Conservation (phyloP, 1,139 yeast species). For the Suhomyces kunorum region DNA sequence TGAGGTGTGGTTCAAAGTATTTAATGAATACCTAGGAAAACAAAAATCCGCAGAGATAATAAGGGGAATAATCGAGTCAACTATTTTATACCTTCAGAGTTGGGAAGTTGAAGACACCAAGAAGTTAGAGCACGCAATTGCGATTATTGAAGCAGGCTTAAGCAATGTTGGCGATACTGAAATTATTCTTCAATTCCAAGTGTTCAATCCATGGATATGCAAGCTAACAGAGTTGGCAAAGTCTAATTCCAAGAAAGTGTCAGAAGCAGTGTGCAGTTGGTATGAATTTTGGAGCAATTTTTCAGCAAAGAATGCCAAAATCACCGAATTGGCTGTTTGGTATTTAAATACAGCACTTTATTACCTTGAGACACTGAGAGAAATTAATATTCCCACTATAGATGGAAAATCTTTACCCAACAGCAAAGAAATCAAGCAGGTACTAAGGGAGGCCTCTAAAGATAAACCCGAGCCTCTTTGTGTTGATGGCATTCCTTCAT, state of each 20-base stretch:
- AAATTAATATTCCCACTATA: conserved; percentile 20
- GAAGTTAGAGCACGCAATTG: neutral
- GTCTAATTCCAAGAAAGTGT: conserved; percentile 1
- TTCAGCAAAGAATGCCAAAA: neutral
- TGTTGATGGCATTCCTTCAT: conserved; percentile 35
- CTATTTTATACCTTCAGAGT: neutral
- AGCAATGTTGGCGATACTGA: conserved; percentile 6
- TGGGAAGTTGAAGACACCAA: conserved; percentile 1
- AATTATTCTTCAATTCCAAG: conserved; percentile 29
- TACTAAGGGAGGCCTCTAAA: neutral
- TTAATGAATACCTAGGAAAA: conserved; percentile 14
- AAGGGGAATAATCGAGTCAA: conserved; percentile 1
- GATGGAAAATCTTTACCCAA: conserved; percentile 16
- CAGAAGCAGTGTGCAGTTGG: conserved; percentile 7
- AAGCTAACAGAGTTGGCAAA: conserved; percentile 3
- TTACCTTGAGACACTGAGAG: conserved; percentile 12
- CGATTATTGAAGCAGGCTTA: neutral
- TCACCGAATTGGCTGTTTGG: conserved; percentile 20
- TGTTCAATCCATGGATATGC: conserved; percentile 33
- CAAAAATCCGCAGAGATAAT: neutral
- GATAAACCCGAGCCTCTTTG: neutral
- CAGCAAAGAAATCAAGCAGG: conserved; percentile 1
- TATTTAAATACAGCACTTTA: conserved; percentile 26
- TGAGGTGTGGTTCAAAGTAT: conserved; percentile 16
- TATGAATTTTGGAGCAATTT: conserved; percentile 11